A percentile compares a stretch with the other conserved stretches of the same genome.
phyloP scores from a whole-genome alignment of 495 filamentous ascomycete genomes.

The Penicillium angulare region DNA sequence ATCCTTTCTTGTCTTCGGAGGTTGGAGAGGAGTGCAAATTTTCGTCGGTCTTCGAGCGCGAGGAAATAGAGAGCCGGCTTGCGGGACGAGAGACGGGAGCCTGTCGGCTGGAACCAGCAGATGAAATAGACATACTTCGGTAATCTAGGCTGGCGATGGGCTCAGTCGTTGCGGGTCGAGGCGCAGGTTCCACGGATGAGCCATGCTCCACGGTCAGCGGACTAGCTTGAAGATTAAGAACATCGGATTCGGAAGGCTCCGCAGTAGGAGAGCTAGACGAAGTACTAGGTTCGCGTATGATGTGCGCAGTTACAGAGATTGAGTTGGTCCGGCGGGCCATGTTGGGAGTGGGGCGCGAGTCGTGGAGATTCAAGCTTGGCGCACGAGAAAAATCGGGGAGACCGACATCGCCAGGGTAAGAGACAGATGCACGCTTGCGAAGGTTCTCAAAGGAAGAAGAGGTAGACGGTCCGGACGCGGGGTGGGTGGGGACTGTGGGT shows the following conservation, averaged over 20 bases:
- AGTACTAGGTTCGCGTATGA: constrained; percentile 58
- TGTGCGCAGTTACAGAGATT: constrained; percentile 77
- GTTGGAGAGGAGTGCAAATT: constrained; percentile 38
- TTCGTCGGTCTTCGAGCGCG: constrained; percentile 35
- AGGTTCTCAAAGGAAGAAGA: constrained; percentile 43
- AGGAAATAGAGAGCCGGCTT: constrained; percentile 40
- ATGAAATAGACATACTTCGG: constrained; percentile 38
- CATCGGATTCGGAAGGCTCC: constrained; percentile 45
- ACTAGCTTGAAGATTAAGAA: constrained; percentile 67
- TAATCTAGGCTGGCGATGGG: constrained; percentile 18
- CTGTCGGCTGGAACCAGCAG: constrained; percentile 28
- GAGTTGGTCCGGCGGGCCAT: constrained; percentile 49
- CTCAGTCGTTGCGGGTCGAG: constrained; percentile 7
- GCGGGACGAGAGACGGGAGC: constrained; percentile 29
- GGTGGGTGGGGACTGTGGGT: constrained; percentile 20
- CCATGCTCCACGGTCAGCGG: constrained; percentile 70
- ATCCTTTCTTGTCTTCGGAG: constrained; percentile 64
- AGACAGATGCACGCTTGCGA: constrained; percentile 43
- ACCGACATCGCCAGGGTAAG: constrained; percentile 21
- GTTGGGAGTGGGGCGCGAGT: constrained; percentile 26
- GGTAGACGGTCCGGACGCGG: constrained; percentile 23
- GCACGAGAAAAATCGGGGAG: constrained; percentile 29
- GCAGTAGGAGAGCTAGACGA: constrained; percentile 27
- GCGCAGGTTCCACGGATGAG: constrained; percentile 31
- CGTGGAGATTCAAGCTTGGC: constrained; percentile 31